Percentiles rank a stretch among this genome's conserved stretches.
Evolutionary conservation across 495 filamentous ascomycete species (phyloP).

Genomic region (Xeromyces bisporus): DNA sequence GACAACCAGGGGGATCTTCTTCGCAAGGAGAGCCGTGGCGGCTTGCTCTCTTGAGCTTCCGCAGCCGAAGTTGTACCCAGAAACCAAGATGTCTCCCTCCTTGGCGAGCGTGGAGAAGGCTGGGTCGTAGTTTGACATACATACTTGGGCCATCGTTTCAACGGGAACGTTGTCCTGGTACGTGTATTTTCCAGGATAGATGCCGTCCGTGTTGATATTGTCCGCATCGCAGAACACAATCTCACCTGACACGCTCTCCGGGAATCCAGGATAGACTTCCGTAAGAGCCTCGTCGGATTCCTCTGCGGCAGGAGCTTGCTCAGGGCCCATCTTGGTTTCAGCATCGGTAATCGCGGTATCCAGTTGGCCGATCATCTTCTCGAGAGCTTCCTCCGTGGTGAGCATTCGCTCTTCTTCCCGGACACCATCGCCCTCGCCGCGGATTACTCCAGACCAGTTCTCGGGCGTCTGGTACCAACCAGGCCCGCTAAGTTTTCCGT

Average conservation of each 20-base stretch:
- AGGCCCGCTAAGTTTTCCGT: conserved; percentile 61
- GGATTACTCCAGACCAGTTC: conserved; percentile 45
- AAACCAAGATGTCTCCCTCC: conserved; percentile 61
- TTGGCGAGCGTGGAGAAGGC: conserved; percentile 42
- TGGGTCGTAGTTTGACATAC: conserved; percentile 85
- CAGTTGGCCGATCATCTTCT: conserved; percentile 46
- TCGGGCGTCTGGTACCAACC: conserved; percentile 63
- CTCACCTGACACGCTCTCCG: conserved; percentile 32
- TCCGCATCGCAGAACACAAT: conserved; percentile 37
- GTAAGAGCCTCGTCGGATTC: conserved; percentile 16
- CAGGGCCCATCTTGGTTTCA: conserved; percentile 23
- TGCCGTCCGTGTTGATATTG: conserved; percentile 40
- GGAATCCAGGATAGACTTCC: conserved; percentile 35
- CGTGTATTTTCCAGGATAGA: conserved; percentile 83
- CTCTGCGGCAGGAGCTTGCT: conserved; percentile 7
- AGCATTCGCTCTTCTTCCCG: conserved; percentile 41
- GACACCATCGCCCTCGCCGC: conserved; percentile 55
- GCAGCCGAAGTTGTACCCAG: conserved; percentile 85
- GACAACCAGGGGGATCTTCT: conserved; percentile 68
- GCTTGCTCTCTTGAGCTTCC: conserved; percentile 74
- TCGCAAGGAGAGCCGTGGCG: conserved; percentile 75
- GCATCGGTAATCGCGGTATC: conserved; percentile 43
- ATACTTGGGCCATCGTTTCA: conserved; percentile 70
- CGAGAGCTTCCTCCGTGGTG: conserved; percentile 48
- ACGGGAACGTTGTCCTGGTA: conserved; percentile 70